Conservation (phyloP, 2,329 filamentous ascomycete species). For the Diaporthe vaccinii region DNA sequence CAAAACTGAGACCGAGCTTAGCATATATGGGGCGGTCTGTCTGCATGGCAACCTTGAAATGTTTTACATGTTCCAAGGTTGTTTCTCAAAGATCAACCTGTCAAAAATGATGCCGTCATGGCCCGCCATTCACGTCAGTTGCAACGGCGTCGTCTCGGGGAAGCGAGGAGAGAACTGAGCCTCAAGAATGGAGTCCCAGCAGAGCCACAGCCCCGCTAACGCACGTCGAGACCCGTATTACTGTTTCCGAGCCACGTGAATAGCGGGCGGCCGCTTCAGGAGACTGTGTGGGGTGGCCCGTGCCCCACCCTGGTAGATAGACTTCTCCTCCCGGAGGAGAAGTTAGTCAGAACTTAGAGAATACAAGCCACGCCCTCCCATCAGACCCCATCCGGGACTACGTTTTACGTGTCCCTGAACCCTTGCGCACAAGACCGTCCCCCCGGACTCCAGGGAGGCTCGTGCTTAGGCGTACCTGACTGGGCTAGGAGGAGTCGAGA, state of each 20-base stretch:
- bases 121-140: slow-evolving; percentile 4
- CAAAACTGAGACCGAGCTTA: not conserved
- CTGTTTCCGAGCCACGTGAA: slow-evolving; percentile 35
- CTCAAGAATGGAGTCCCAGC: slow-evolving; percentile 36
- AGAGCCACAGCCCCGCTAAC: slow-evolving; percentile 27
- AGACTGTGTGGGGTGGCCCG: too few species aligned
- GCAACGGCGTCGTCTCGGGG: slow-evolving; percentile 13
- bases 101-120: slow-evolving; percentile 19
- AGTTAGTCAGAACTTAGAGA: too few species aligned
- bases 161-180: slow-evolving; percentile 33
- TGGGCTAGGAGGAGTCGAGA: not conserved
- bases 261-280: slow-evolving; percentile 29
- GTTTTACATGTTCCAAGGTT: not conserved
- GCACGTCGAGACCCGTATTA: slow-evolving; percentile 29
- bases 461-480: slow-evolving; percentile 10
- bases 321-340: too few species aligned
- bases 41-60: not conserved
- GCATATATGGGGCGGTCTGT: not conserved
- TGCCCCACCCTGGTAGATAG: too few species aligned
- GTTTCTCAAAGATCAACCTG: not conserved
- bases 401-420: too few species aligned
- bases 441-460: slow-evolving; percentile 25
- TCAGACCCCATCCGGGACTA: too few species aligned
- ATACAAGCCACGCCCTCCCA: too few species aligned
- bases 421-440: too few species aligned